Percentiles rank a stretch among this genome's conserved stretches.
phyloP scores from a whole-genome alignment of 139 green algal species.

The Coelastrella sp. region DNA sequence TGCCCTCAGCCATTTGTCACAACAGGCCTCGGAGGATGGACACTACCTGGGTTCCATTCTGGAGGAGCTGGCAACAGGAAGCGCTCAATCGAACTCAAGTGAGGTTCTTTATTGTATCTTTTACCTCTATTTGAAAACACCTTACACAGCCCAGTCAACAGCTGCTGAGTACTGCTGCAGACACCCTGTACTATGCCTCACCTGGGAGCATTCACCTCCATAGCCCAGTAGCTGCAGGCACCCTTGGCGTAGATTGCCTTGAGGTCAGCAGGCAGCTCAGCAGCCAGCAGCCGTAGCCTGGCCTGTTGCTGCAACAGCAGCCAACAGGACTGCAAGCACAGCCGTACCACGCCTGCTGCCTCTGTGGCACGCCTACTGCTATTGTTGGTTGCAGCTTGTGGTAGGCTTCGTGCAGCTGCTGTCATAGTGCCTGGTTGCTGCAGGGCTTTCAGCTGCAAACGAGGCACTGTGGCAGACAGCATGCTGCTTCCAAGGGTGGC shows the following conservation, averaged over 20 bases:
- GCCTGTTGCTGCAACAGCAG: slow-evolving; percentile 36
- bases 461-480: background rate
- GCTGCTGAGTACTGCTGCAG: background rate
- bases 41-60: no score
- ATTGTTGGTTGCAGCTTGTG: background rate
- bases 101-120: no score
- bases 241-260: slow-evolving; percentile 28
- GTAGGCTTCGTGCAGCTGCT: background rate
- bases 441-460: slow-evolving; percentile 3
- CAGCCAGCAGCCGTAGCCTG: slow-evolving; percentile 2
- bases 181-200: background rate
- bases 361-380: slow-evolving; percentile 3
- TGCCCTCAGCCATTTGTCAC: no score
- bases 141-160: background rate
- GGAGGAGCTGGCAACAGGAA: no score
- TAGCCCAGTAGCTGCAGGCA: slow-evolving; percentile 9
- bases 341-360: background rate
- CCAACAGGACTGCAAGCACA: slow-evolving; percentile 35
- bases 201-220: slow-evolving; percentile 17
- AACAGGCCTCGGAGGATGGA: no score
- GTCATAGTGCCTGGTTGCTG: background rate
- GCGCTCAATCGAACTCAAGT: no score
- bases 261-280: slow-evolving; percentile 10
- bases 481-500: background rate
- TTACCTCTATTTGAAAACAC: background rate